Conservation (phyloP, 345 rosid species). For the Hibiscus tridactylites region DNA sequence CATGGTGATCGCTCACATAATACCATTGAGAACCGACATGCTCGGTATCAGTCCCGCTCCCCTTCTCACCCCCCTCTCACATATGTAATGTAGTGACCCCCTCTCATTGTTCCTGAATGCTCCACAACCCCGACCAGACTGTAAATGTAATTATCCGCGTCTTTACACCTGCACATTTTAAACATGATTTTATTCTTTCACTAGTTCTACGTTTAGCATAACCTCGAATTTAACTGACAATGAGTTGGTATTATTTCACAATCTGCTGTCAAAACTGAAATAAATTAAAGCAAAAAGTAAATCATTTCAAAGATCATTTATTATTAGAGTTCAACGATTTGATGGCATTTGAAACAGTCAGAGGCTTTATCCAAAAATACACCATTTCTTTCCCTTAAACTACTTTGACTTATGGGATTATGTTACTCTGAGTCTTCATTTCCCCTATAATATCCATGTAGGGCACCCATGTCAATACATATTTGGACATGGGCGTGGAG, state of each 20-base stretch:
- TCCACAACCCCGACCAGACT: conserved; percentile 75
- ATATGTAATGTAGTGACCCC: conserved; percentile 92
- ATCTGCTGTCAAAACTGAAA: not conserved
- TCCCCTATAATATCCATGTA: not conserved
- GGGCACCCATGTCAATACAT: not conserved
- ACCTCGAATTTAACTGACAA: not conserved
- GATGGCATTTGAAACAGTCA: not conserved
- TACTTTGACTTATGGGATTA: not conserved
- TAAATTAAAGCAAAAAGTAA: not conserved
- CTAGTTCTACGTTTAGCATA: not conserved
- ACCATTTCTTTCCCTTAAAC: not conserved
- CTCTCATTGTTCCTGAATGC: conserved; percentile 87
- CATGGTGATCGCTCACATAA: conserved; percentile 58
- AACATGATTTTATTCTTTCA: not conserved
- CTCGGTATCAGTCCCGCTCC: conserved; percentile 24
- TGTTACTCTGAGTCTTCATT: not conserved
- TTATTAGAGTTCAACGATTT: not conserved
- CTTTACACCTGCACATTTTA: conserved; percentile 30
- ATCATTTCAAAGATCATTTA: not conserved
- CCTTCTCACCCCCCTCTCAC: conserved; percentile 45
- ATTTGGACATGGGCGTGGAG: not conserved
- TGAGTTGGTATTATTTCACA: not conserved
- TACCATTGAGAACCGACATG: conserved; percentile 50
- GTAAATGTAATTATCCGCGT: conserved; percentile 34
- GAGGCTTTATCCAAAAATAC: not conserved